Conservation (phyloP, 306 rosid species). For the Carpinus fangiana region DNA sequence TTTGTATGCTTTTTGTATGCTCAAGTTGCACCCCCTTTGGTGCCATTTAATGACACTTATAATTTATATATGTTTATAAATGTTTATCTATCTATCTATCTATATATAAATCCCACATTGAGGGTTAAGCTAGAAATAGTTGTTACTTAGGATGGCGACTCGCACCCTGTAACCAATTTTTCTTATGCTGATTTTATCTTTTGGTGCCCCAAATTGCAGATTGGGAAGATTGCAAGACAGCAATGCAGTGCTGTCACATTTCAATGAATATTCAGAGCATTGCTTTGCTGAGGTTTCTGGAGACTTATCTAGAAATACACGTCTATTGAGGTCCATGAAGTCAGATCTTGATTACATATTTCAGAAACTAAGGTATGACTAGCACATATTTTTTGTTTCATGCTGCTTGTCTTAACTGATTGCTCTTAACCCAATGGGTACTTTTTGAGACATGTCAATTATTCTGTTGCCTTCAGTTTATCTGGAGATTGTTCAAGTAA, state of each 20-base stretch:
- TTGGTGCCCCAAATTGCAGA: conserved; percentile 38
- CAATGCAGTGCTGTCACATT: conserved; percentile 86
- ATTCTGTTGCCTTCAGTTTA: neutral
- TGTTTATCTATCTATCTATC: neutral
- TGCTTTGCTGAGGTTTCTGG: conserved; percentile 73
- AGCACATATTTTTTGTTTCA: neutral
- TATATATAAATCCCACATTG: neutral
- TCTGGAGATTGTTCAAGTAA: neutral
- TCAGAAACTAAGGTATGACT: conserved; percentile 74
- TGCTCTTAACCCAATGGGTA: neutral
- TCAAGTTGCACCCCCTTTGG: neutral
- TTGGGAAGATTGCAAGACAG: conserved; percentile 96
- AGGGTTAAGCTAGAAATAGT: neutral
- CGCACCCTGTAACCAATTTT: neutral
- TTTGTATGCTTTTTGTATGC: neutral
- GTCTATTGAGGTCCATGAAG: conserved; percentile 68
- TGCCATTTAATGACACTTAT: neutral
- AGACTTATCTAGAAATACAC: conserved; percentile 64
- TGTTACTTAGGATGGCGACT: neutral
- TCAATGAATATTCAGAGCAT: conserved; percentile 79
- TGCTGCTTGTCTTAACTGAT: neutral
- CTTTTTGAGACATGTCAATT: neutral
- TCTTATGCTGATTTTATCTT: neutral
- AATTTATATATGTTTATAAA: neutral
- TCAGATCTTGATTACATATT: conserved; percentile 88